Percentiles rank a stretch among this genome's conserved stretches.
These are phyloP conservation scores for Sphagnum magellanicum DNA, from an alignment of 228 moss, liverwort and hornwort species.

Conservation along the genomic window DNA sequence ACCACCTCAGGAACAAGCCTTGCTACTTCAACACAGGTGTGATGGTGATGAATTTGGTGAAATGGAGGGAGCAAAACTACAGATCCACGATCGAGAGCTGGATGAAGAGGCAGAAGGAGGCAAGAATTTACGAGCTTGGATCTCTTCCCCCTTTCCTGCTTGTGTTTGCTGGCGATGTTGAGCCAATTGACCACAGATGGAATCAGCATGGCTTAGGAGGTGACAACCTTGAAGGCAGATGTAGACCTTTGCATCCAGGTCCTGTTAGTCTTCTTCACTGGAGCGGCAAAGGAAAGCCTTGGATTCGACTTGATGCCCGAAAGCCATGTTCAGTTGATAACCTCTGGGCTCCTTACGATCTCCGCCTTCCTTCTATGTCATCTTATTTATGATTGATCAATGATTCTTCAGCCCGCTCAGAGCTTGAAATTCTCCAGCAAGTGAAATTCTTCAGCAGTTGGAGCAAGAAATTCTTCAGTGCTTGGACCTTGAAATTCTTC, in stretches of 20 bases:
- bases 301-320: slow-evolving; percentile 64
- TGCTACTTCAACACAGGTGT: slow-evolving; percentile 94
- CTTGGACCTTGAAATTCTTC: too few species aligned
- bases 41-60: slow-evolving; percentile 84
- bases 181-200: slow-evolving; percentile 88
- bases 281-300: slow-evolving; percentile 93
- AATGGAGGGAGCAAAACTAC: slow-evolving; percentile 64
- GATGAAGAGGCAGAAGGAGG: slow-evolving; percentile 82
- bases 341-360: slow-evolving; percentile 88
- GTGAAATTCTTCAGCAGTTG: too few species aligned
- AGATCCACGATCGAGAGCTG: slow-evolving; percentile 64
- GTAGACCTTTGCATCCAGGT: slow-evolving; percentile 73
- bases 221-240: slow-evolving; percentile 72
- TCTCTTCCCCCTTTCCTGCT: slow-evolving; percentile 82
- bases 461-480: too few species aligned
- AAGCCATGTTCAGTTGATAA: slow-evolving; percentile 70
- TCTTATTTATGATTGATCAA: background rate
- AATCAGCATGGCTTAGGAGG: slow-evolving; percentile 89
- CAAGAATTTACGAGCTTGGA: slow-evolving; percentile 75
- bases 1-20: slow-evolving; percentile 43
- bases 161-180: slow-evolving; percentile 73
- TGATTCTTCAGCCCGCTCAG: too few species aligned
- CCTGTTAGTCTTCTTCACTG: slow-evolving; percentile 93
- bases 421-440: too few species aligned
- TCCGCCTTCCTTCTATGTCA: slow-evolving; percentile 32